Evolutionary conservation across 2,329 filamentous ascomycete genomes (phyloP).

Genomic region (Endoconidiophora laricicola): DNA sequence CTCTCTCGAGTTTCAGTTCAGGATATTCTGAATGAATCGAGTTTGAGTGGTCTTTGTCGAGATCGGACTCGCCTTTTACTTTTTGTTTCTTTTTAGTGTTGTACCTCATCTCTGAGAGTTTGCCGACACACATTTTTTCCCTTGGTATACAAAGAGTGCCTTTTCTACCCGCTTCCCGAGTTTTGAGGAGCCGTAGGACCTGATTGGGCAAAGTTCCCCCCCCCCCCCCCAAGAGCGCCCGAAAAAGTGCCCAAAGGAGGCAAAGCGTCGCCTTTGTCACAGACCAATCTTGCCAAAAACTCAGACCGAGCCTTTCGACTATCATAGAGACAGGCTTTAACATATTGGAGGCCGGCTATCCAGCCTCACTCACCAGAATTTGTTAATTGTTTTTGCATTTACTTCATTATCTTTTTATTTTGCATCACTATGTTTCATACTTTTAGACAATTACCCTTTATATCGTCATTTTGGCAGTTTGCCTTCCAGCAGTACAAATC

Average conservation of each 20-base stretch:
- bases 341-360: background rate
- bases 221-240: background rate
- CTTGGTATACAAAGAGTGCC: too few relatives aligned
- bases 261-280: constrained; percentile 1
- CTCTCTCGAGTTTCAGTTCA: background rate
- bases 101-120: background rate
- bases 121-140: too few relatives aligned
- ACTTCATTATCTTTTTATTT: background rate
- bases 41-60: too few relatives aligned
- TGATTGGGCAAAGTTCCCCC: background rate
- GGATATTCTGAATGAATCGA: too few relatives aligned
- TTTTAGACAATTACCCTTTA: constrained; percentile 11
- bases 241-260: background rate
- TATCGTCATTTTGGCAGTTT: constrained; percentile 12
- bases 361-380: background rate
- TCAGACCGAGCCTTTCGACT: background rate
- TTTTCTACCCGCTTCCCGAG: too few relatives aligned
- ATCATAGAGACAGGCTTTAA: background rate
- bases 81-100: background rate
- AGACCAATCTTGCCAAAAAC: constrained; percentile 1
- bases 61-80: too few relatives aligned
- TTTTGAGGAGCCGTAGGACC: background rate
- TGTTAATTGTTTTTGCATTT: too few relatives aligned
- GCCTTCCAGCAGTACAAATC: constrained; percentile 13
- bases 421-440: constrained; percentile 10